phyloP scores from a whole-genome alignment of 2,329 filamentous ascomycete genomes.

The Fusarium abutilonis region DNA sequence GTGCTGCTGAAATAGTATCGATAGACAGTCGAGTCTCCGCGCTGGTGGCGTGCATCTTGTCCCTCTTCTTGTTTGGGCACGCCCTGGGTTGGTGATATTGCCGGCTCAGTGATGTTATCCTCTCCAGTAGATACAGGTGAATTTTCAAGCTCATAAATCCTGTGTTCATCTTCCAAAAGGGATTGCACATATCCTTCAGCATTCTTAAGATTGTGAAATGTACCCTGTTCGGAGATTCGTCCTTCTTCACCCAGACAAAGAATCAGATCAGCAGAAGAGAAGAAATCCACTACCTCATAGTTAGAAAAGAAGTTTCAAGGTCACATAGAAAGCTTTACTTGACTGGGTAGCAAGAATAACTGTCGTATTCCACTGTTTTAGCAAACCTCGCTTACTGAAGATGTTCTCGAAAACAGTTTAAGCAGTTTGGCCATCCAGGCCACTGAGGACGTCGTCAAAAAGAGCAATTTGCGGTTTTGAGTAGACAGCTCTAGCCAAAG shows the following conservation, averaged over 20 bases:
- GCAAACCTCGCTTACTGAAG: conserved; percentile 43
- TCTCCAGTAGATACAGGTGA: not conserved
- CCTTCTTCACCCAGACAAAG: conserved; percentile 33
- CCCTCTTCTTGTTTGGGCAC: not conserved
- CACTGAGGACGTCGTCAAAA: conserved; percentile 54
- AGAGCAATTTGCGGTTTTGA: conserved; percentile 47
- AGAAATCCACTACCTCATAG: conserved; percentile 44
- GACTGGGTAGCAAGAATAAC: conserved; percentile 52
- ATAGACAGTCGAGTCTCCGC: conserved; percentile 45
- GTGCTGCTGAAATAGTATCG: conserved; percentile 47
- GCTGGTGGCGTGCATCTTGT: conserved; percentile 43
- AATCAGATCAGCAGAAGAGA: conserved; percentile 40
- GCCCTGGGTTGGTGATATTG: conserved; percentile 11
- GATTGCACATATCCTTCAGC: conserved; percentile 20
- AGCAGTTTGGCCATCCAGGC: conserved; percentile 51
- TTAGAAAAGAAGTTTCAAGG: not conserved
- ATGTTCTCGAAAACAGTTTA: conserved; percentile 46
- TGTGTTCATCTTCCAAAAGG: not conserved
- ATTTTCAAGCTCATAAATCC: not conserved
- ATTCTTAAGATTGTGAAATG: conserved; percentile 33
- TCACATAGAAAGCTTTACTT: conserved; percentile 12
- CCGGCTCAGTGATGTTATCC: not conserved
- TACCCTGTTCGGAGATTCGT: conserved; percentile 48
- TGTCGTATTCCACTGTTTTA: conserved; percentile 48
- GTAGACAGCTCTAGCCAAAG: conserved; percentile 53